Percentiles rank a stretch among this genome's conserved stretches.
Evolutionary conservation across 805 yeast genomes (phyloP).

Genomic region (Candida ovalis): DNA sequence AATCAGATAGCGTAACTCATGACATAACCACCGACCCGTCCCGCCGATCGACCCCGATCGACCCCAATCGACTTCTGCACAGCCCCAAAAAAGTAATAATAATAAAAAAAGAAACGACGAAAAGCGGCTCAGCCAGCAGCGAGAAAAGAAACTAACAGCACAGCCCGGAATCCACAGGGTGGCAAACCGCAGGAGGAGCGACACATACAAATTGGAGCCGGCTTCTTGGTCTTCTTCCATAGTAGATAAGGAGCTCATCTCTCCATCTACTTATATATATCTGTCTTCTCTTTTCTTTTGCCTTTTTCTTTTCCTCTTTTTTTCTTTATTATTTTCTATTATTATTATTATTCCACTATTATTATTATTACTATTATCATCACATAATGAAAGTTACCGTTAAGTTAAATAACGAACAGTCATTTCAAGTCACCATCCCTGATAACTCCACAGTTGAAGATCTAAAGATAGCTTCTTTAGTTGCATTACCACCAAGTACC

Average conservation of each 20-base stretch:
- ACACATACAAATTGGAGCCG: background rate
- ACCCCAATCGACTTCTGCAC: too few species aligned
- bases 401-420: conserved; percentile 31
- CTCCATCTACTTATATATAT: background rate
- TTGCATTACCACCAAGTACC: conserved; percentile 30
- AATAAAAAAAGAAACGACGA: too few species aligned
- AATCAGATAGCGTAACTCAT: too few species aligned
- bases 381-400: conserved; percentile 45
- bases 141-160: too few species aligned
- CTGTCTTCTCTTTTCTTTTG: background rate
- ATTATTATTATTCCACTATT: background rate
- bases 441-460: conserved; percentile 51
- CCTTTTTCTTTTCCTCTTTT: background rate
- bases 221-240: too few species aligned
- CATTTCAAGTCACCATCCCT: conserved; percentile 45
- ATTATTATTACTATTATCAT: conserved; percentile 2
- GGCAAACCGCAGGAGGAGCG: background rate
- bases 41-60: too few species aligned
- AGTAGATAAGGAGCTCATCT: too few species aligned
- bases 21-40: too few species aligned
- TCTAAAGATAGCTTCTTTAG: conserved; percentile 43
- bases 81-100: too few species aligned
- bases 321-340: background rate
- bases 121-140: too few species aligned
- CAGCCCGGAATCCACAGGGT: background rate